A percentile compares a stretch with the other conserved stretches of the same genome.
phyloP scores from a whole-genome alignment of 805 yeast genomes.

The Teunomyces gatunensis region DNA sequence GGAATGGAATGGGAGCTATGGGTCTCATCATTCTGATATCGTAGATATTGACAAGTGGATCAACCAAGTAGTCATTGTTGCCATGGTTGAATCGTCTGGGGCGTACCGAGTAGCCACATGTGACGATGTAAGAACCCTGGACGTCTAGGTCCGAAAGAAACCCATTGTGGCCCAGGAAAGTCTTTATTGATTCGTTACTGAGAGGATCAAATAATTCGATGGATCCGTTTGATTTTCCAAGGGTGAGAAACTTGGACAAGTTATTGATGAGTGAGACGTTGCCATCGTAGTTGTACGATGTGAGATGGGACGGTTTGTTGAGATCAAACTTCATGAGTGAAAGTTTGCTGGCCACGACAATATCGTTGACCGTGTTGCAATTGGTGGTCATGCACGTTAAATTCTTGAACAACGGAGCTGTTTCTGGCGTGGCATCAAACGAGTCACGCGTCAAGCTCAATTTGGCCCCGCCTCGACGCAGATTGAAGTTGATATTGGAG shows the following conservation, averaged over 20 bases:
- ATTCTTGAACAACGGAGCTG: slow-evolving; percentile 14
- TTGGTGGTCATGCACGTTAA: slow-evolving; percentile 34
- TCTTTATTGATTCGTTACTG: slow-evolving; percentile 44
- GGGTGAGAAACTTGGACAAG: slow-evolving; percentile 48
- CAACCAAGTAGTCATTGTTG: slow-evolving; percentile 39
- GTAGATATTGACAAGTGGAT: slow-evolving; percentile 79
- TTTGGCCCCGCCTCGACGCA: slow-evolving; percentile 32
- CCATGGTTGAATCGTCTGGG: slow-evolving; percentile 42
- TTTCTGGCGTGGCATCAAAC: slow-evolving; percentile 9
- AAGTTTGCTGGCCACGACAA: slow-evolving; percentile 26
- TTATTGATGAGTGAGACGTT: slow-evolving; percentile 46
- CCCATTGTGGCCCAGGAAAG: slow-evolving; percentile 60
- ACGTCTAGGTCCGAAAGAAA: slow-evolving; percentile 63
- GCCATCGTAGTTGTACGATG: slow-evolving; percentile 38
- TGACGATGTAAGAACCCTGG: slow-evolving; percentile 63
- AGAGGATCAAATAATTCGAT: slow-evolving; percentile 64
- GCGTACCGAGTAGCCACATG: slow-evolving; percentile 77
- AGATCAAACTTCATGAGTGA: slow-evolving; percentile 33
- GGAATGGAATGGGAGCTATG: slow-evolving; percentile 78
- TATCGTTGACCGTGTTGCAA: slow-evolving; percentile 27
- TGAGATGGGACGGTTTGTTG: slow-evolving; percentile 23
- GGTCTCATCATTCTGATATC: slow-evolving; percentile 74
- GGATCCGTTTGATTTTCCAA: slow-evolving; percentile 60
- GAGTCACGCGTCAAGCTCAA: slow-evolving; percentile 13
- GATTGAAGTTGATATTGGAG: slow-evolving; percentile 30